Evolutionary conservation across 148 eudicot genomes (phyloP), one percentile per base, ranked within the genome.

Genomic region (Diospyros kaki): DNA sequence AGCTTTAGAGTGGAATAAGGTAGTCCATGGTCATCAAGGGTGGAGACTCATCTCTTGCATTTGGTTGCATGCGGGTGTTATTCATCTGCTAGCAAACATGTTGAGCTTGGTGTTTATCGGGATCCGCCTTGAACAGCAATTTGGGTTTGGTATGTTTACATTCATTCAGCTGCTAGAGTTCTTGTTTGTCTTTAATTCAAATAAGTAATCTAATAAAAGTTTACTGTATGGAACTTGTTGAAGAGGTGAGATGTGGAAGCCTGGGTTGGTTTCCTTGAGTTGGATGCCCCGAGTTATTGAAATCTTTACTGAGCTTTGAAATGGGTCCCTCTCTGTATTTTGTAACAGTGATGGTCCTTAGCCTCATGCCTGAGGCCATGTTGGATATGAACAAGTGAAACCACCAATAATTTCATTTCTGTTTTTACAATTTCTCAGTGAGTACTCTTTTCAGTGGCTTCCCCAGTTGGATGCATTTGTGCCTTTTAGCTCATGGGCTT

Each of bases 1-100:
- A 80, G 98, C 83, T 28, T 88, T 90, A 54, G 80, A 87, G 75
- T 90, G 91, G 91, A 75, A 89, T 28, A 91, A 84, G 76, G 87
- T 91, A 77, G 97, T 90, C 58, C 79, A 88, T 76, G 75, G 66
- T 52, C 82, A 90, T 83, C 82, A 94, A 81, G 95, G 77, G 53
- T 94, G 98, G 98, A 88, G 98, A 85, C 93, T 94, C 61, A 63
- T 94, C 76, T 68, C 90, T 41, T 88, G 94, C 71, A 94, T 94
- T 70, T 94, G 98, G 98, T 74, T 94, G 81, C 98, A 94, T 73
- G 98, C 95, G 72, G 98, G 98, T 80, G 87, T 94, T 43, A 80
- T 94, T 74, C 98, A 94, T 84, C 74, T 94, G 50, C 84, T 92
- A 62, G 90, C 91, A 38, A 94, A 94, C 81, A 91, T 94, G 98